Evolutionary conservation across 2,329 filamentous ascomycete species (phyloP), one percentile per base, ranked within the genome.

Genomic region (Helminthosporium solani): DNA sequence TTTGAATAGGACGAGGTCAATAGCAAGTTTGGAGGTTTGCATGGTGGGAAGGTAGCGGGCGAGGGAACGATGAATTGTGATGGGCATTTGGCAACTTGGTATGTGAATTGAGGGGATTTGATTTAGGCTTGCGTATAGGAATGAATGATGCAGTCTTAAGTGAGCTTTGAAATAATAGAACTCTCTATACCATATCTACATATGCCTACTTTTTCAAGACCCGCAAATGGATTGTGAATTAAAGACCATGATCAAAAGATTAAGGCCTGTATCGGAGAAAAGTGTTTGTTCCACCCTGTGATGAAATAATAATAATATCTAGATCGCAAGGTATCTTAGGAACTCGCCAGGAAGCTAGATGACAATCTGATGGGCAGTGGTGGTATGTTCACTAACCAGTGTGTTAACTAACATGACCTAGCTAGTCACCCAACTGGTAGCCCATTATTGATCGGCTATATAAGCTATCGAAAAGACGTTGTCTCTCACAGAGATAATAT

Each of bases 151-250:
- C n/a, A n/a, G n/a, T n/a, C n/a, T n/a, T n/a, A n/a, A n/a, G n/a
- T n/a, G n/a, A n/a, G n/a, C n/a, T n/a, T n/a, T n/a, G n/a, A n/a
- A n/a, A n/a, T n/a, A n/a, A n/a, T n/a, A n/a, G n/a, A n/a, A n/a
- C n/a, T n/a, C n/a, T n/a, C n/a, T n/a, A n/a, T n/a, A n/a, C n/a
- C n/a, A n/a, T n/a, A n/a, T n/a, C n/a, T n/a, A n/a, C n/a, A n/a
- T n/a, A n/a, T n/a, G n/a, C n/a, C n/a, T n/a, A n/a, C n/a, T n/a
- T n/a, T n/a, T n/a, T n/a, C n/a, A n/a, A n/a, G n/a, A n/a, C n/a
- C n/a, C n/a, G n/a, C n/a, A n/a, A n/a, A n/a, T n/a, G n/a, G 12
- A 88, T 81, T 0, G 84, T 86, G 46, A 89, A 86, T 1, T 79
- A 77, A 7, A 88, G 73, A 1, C 84, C 83, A 66, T 88, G 85